phyloP scores from a whole-genome alignment of 345 rosid species.

The Euphorbia lathyris region DNA sequence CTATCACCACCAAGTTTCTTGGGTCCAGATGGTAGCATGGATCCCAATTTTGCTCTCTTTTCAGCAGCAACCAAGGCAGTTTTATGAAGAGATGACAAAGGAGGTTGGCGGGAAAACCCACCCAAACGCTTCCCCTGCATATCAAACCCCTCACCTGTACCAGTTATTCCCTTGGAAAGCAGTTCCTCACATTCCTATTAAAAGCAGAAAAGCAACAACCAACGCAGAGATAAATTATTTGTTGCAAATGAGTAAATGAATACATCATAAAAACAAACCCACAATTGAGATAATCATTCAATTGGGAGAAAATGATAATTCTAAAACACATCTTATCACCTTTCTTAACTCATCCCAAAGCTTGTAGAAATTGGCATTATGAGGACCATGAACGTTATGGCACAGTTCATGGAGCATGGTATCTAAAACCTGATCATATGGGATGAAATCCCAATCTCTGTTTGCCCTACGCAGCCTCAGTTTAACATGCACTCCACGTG shows the following conservation, averaged over 20 bases:
- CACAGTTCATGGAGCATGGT: constrained; percentile 98
- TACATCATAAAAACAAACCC: background rate
- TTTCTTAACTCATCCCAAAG: constrained; percentile 93
- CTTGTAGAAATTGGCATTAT: constrained; percentile 77
- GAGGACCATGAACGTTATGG: constrained; percentile 83
- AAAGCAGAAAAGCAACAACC: background rate
- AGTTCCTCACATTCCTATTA: constrained; percentile 89
- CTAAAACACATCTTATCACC: constrained; percentile 31
- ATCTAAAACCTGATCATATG: constrained; percentile 70
- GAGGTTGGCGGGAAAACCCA: constrained; percentile 69
- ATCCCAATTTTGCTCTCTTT: constrained; percentile 56
- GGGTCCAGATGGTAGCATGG: constrained; percentile 70
- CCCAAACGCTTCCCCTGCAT: constrained; percentile 75
- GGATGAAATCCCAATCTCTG: constrained; percentile 58
- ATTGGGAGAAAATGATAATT: background rate
- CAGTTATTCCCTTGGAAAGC: constrained; percentile 63
- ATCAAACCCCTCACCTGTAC: constrained; percentile 75
- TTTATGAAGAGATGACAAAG: constrained; percentile 51
- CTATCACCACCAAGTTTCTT: constrained; percentile 79
- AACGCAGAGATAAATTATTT: no score
- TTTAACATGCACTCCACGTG: constrained; percentile 65
- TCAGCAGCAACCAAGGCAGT: constrained; percentile 71
- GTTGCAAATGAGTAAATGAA: background rate
- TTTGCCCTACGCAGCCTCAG: constrained; percentile 72
- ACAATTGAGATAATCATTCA: background rate